Evolutionary conservation across 345 rosid species (phyloP), one percentile per base, ranked within the genome.

Genomic region (Aethionema arabicum): DNA sequence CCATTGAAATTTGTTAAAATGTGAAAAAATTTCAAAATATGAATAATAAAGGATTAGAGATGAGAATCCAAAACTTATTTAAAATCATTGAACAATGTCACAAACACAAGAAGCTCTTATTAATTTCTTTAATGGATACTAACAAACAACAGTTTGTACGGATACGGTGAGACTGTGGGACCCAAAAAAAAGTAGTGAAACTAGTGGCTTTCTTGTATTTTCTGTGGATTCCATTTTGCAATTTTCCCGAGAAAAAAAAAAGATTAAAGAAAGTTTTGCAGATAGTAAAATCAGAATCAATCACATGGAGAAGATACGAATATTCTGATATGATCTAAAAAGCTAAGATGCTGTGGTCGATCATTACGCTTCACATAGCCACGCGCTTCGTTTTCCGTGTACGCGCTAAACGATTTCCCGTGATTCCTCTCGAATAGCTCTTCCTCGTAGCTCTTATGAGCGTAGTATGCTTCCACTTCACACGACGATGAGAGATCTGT

Each of bases 331-430:
- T 89, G 89, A 39, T 89, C 95, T 72, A 89, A 56, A 52, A 89
- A 89, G 42, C 65, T 81, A 31, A 82, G 74, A 78, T 81, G 69
- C 36, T 77, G 80, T 0, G 95, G 96, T 40, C 96, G 46, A 67
- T 89, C 95, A 7, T 73, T 75, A 2, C 96, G 73, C 65, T 73
- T 78, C 12, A 84, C 87, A 52, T 89, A 89, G 2, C 96, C 96
- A 56, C 68, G 63, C 11, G 95, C 84, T 72, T 86, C 95, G 3
- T 69, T 78, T 54, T 79, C 85, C 11, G 91, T 80, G 32, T 84
- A 89, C 13, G 38, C 66, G 3, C 67, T 63, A 14, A 80, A 75
- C 14, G 84, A 91, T 56, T 64, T 66, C 13, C 65, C 66, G 12
- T 75, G 70, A 30, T 66, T 81, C 83, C 76, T 76, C 67, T 48